phyloP scores from a whole-genome alignment of 139 green algal genomes.

The Closterium sp. region DNA sequence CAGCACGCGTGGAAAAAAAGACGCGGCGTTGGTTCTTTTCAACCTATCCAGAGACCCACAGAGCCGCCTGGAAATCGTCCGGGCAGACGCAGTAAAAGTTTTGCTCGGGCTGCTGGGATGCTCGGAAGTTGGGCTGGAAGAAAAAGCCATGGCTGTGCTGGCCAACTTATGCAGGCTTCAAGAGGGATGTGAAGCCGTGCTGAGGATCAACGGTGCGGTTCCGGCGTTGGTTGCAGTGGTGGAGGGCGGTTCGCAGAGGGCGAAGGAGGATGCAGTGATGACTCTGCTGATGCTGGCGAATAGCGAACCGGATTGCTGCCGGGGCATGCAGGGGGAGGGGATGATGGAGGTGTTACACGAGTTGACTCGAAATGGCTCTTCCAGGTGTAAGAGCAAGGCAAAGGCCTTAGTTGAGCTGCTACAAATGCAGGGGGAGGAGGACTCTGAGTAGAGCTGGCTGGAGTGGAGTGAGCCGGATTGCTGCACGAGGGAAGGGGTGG shows the following conservation, averaged over 20 bases:
- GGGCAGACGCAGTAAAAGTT: slow-evolving; percentile 16
- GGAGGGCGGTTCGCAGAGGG: slow-evolving; percentile 7
- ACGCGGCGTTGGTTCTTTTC: slow-evolving; percentile 29
- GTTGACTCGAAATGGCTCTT: neutral
- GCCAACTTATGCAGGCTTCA: neutral
- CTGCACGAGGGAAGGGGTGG: neutral
- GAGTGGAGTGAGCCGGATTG: neutral
- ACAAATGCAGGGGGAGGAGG: neutral
- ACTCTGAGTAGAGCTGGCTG: neutral
- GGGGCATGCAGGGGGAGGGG: neutral
- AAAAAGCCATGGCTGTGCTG: slow-evolving; percentile 1
- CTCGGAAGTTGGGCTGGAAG: neutral
- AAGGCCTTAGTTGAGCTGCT: neutral
- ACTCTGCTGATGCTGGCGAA: slow-evolving; percentile 26
- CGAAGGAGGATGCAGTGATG: slow-evolving; percentile 12
- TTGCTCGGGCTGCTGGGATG: neutral
- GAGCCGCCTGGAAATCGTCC: slow-evolving; percentile 15
- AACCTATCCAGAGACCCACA: slow-evolving; percentile 20
- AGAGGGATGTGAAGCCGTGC: neutral
- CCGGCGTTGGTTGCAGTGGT: slow-evolving; percentile 13
- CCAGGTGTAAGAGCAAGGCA: slow-evolving; percentile 15
- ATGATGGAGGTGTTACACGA: neutral
- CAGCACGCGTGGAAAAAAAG: slow-evolving; percentile 33
- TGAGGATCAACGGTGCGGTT: slow-evolving; percentile 2
- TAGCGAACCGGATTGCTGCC: neutral